Conservation (phyloP, 2,329 filamentous ascomycete species). For the Colletotrichum sp. region DNA sequence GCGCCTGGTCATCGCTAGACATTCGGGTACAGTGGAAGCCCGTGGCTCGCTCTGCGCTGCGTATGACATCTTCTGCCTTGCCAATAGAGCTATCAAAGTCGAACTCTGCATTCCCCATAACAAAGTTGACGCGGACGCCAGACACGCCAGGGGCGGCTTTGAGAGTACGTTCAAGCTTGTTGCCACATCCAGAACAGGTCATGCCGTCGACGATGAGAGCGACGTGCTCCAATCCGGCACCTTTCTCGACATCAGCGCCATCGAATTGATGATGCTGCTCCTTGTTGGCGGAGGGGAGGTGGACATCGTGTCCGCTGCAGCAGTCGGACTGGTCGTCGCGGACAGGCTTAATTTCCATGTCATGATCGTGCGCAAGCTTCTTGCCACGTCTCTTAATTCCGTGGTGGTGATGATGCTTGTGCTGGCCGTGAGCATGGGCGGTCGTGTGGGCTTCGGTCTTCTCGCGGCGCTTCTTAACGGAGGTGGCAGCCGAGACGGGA, state of each 20-base stretch:
- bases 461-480: not conserved
- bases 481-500: not conserved
- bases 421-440: conserved; percentile 21
- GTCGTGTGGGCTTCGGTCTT: not conserved
- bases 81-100: conserved; percentile 27
- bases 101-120: conserved; percentile 41
- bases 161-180: conserved; percentile 36
- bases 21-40: conserved; percentile 33
- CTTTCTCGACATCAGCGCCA: conserved; percentile 30
- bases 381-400: conserved; percentile 24
- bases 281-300: not conserved
- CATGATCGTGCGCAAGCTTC: conserved; percentile 12
- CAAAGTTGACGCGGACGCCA: conserved; percentile 39
- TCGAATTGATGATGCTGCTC: not conserved
- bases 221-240: conserved; percentile 28
- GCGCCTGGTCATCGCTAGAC: conserved; percentile 28
- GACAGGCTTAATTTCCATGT: conserved; percentile 2
- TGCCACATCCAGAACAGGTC: conserved; percentile 40
- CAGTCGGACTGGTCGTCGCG: conserved; percentile 3
- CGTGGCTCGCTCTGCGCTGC: conserved; percentile 28
- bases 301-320: conserved; percentile 1
- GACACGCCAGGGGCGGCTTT: conserved; percentile 31
- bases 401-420: conserved; percentile 23
- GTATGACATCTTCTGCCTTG: conserved; percentile 31
- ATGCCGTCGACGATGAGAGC: conserved; percentile 37